Conservation (phyloP, 2,329 filamentous ascomycete species). For the Fonsecaea pugnacius region DNA sequence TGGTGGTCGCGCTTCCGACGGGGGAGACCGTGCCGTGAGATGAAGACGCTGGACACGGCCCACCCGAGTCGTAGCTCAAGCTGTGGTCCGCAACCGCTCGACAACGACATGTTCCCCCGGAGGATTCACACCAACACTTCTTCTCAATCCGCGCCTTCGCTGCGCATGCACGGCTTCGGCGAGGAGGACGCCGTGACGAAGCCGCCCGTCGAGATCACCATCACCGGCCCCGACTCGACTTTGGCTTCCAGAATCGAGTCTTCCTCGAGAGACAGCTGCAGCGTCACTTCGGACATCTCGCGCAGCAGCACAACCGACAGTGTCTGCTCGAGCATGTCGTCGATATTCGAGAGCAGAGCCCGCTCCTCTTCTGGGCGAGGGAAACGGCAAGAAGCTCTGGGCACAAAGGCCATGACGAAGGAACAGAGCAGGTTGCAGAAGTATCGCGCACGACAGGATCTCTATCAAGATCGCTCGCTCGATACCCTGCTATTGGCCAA, state of each 20-base stretch:
- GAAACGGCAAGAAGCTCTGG: neutral
- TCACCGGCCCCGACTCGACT: neutral
- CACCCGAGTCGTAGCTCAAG: neutral
- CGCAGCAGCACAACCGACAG: neutral
- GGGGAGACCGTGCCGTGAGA: neutral
- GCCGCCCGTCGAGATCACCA: neutral
- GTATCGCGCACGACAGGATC: neutral
- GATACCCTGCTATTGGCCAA: neutral
- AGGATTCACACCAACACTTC: neutral
- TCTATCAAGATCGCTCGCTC: neutral
- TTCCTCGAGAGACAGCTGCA: neutral
- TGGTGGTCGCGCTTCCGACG: constrained; percentile 4
- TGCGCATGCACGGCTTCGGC: neutral
- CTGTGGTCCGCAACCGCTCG: neutral
- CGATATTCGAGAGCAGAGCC: neutral
- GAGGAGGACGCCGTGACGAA: neutral
- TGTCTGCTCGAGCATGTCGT: neutral
- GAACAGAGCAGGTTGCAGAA: neutral
- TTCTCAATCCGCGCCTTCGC: neutral
- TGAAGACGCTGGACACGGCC: neutral
- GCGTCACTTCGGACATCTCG: neutral
- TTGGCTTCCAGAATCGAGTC: neutral
- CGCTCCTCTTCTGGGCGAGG: neutral
- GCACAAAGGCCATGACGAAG: neutral
- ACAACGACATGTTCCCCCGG: neutral